Percentiles rank a stretch among this genome's conserved stretches.
phyloP scores from a whole-genome alignment of 768 basidiomycete genomes.

The Pulveroboletus sp. region DNA sequence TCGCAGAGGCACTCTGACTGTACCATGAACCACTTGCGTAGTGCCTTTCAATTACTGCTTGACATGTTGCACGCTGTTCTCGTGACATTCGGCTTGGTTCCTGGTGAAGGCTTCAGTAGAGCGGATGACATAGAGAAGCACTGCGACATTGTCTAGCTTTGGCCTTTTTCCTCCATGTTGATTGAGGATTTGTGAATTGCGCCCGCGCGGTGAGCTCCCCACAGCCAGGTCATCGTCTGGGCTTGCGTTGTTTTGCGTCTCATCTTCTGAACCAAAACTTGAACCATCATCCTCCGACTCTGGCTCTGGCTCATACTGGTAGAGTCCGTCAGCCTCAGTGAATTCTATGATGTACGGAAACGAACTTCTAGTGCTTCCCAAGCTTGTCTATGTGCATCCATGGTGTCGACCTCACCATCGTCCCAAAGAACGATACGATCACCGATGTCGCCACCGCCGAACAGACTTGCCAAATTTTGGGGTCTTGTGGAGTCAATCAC shows the following conservation, averaged over 20 bases:
- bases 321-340: constrained; percentile 6
- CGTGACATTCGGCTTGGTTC: constrained; percentile 56
- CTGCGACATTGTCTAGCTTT: constrained; percentile 45
- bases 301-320: constrained; percentile 72
- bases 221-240: constrained; percentile 39
- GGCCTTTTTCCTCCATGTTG: constrained; percentile 51
- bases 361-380: constrained; percentile 82
- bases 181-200: constrained; percentile 40
- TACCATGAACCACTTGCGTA: constrained; percentile 82
- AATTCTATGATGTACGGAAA: background rate
- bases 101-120: constrained; percentile 24
- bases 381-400: constrained; percentile 69
- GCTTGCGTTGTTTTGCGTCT: constrained; percentile 37
- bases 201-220: constrained; percentile 42
- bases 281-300: constrained; percentile 59
- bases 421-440: constrained; percentile 89
- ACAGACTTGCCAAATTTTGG: constrained; percentile 82
- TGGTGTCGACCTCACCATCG: constrained; percentile 71
- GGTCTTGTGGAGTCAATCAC: constrained; percentile 94
- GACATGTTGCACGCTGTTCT: constrained; percentile 64
- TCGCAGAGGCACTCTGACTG: constrained; percentile 85
- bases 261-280: constrained; percentile 42
- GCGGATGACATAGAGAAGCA: background rate
- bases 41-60: constrained; percentile 68
- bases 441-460: constrained; percentile 60